Evolutionary conservation across 352 stramenopile genomes (phyloP), one percentile per base, ranked within the genome.

Genomic region (Plasmopara viticola): DNA sequence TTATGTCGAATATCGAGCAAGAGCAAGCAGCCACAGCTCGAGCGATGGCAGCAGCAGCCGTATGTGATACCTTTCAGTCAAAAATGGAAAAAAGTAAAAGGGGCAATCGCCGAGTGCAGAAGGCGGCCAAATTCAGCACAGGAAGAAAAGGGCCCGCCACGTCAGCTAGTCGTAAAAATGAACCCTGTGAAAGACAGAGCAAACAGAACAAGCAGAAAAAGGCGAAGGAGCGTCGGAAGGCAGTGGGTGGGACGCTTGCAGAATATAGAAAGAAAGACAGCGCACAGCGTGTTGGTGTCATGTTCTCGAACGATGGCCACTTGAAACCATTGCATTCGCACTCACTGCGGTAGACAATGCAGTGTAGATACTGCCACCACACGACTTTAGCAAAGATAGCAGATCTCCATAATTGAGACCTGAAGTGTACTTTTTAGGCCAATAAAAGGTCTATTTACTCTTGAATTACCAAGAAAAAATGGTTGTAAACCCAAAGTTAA

Each of bases 1-100:
- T 87, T 13, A 48, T 87, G 44, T 72, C 65, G 8, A 62, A 83
- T 51, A 87, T 87, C 31, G 61, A 84, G 51, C 63, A 63, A 8
- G 63, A 73, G 58, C 44, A 64, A 59, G 41, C 61, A 35, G 46
- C 51, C 47, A 60, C 53, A 51, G 31, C 51, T 40, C 44, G 48
- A 66, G 31, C 44, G 33, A 47, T 48, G 51, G 54, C 43, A 35
- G 15, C 42, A 25, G 31, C 43, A 48, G 41, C 33, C 5, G 44
- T 15, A 34, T 41, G 30, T 38, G 39, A n/a, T 31, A 9, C 1
- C 7, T 15, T 18, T 6, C 37, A 15, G 13, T 18, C n/a, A 41
- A 17, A 43, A 14, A 6, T 34, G 41, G 9, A 9, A 38, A 9
- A 2, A 64, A 55, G 25, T 44, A 38, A 18, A 8, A 61, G 44